Evolutionary conservation across 176 grass and related monocot species (phyloP), one percentile per base, ranked within the genome.

Genomic region (Poa annua): DNA sequence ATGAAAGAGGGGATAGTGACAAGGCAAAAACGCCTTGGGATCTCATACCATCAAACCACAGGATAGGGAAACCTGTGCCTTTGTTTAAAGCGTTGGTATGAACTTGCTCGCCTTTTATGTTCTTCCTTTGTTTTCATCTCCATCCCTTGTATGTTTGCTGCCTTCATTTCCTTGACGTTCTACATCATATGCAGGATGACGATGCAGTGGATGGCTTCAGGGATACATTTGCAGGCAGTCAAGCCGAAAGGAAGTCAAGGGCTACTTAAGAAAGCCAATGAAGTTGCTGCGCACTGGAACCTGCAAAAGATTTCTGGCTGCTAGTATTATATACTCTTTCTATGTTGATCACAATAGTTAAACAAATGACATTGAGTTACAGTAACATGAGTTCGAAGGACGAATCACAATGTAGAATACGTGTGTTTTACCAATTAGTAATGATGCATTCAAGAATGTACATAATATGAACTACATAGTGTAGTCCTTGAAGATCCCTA

Each of bases 1-100:
- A 97, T 81, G 89, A 97, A 66, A 91, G 93, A 79, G 89, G 71
- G 83, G 83, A 94, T 63, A 79, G 7, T 60, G 85, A 86, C 0
- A 97, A 83, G 56, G 89, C 88, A 21, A 88, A 79, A 86, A 97
- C 79, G 20, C 91, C 94, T 86, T 97, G 91, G 94, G 85, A 94
- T 77, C 85, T 90, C 69, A 62, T 97, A 87, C 80, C 83, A 71
- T 56, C 89, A 66, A 92, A 86, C 48, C 94, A 97, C 77, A 90
- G 34, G 81, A 97, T 92, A 63, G 94, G 92, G 22, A 77, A 84
- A 86, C 92, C 83, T 62, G 85, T 86, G 66, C 85, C 92, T 66
- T 61, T 92, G 19, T 97, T 94, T 56, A 90, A 85, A 65, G 89
- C 75, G 86, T 76, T 97, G 88, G 92, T 97, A 91, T 78, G 73